Percentiles rank a stretch among this genome's conserved stretches.
Conservation (phyloP, 768 basidiomycete genomes). For the Tephrocybe sp. region DNA sequence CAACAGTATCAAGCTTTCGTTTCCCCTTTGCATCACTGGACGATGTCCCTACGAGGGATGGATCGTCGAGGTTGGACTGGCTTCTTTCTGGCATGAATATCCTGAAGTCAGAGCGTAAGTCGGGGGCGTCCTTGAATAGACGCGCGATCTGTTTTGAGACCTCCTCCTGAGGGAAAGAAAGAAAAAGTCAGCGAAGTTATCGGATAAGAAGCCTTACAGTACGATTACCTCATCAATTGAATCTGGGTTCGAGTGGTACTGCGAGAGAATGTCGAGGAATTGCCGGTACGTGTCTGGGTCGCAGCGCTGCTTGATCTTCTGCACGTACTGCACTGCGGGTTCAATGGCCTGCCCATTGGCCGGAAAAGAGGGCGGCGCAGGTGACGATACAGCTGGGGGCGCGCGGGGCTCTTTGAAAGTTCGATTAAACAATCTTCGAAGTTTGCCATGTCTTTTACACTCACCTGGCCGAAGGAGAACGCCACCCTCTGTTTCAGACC, state of each 20-base stretch:
- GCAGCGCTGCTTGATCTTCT: constrained; percentile 94
- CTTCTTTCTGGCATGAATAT: constrained; percentile 71
- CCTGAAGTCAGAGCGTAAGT: constrained; percentile 71
- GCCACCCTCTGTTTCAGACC: constrained; percentile 30
- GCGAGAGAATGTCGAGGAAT: constrained; percentile 74
- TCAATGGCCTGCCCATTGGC: constrained; percentile 54
- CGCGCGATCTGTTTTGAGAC: constrained; percentile 67
- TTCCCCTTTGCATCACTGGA: constrained; percentile 39
- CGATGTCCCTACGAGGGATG: constrained; percentile 27
- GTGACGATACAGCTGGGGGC: constrained; percentile 24
- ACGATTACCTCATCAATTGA: constrained; percentile 58
- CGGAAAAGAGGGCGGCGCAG: constrained; percentile 33
- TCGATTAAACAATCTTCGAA: not conserved
- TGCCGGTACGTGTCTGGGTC: constrained; percentile 84
- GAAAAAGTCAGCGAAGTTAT: constrained; percentile 14
- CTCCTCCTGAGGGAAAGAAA: constrained; percentile 46
- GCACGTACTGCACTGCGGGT: constrained; percentile 91
- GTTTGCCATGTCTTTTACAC: not conserved
- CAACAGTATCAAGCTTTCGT: constrained; percentile 36
- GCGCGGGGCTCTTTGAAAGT: not conserved
- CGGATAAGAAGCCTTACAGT: constrained; percentile 1
- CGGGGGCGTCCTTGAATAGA: constrained; percentile 75
- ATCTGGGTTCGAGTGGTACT: constrained; percentile 60
- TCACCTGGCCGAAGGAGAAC: constrained; percentile 14
- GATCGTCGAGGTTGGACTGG: constrained; percentile 50